These are phyloP conservation scores for Saccharomycopsis javanensis DNA, from an alignment of 805 yeast species.

Conservation along the genomic window DNA sequence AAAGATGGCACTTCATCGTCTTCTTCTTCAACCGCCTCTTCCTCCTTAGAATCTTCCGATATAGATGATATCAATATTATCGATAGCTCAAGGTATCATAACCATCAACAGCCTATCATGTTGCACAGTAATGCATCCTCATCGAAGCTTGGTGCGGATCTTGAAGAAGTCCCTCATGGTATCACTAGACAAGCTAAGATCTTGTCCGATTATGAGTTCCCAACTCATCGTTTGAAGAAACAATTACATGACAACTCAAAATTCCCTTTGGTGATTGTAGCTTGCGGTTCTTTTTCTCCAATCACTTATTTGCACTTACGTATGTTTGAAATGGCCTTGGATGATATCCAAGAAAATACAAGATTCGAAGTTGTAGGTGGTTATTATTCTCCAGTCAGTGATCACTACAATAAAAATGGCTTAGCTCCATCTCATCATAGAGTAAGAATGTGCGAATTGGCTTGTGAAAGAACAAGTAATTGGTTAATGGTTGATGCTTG, in stretches of 20 bases:
- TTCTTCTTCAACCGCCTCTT: background rate
- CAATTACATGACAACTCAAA: constrained; percentile 63
- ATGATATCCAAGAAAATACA: constrained; percentile 83
- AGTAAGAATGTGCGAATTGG: constrained; percentile 96
- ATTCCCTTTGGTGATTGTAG: constrained; percentile 86
- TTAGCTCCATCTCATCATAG: constrained; percentile 82
- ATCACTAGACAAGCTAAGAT: constrained; percentile 76
- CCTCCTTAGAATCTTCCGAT: background rate
- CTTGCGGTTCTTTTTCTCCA: constrained; percentile 96
- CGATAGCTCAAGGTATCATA: background rate
- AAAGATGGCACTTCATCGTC: constrained; percentile 4
- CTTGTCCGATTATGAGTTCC: constrained; percentile 65
- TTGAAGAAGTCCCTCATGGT: constrained; percentile 96
- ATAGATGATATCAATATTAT: background rate
- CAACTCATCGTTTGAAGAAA: constrained; percentile 74
- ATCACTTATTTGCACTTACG: constrained; percentile 88
- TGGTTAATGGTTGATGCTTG: constrained; percentile 99
- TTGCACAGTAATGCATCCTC: background rate
- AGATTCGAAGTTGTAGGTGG: constrained; percentile 95
- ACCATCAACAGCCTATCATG: background rate
- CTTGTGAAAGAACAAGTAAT: constrained; percentile 90
- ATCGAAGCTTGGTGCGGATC: constrained; percentile 19
- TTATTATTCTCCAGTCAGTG: constrained; percentile 88
- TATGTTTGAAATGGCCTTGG: constrained; percentile 99
- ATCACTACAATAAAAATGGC: constrained; percentile 88